Evolutionary conservation across 148 eudicot genomes (phyloP), one percentile per base, ranked within the genome.

Genomic region (Chenopodium suecicum): DNA sequence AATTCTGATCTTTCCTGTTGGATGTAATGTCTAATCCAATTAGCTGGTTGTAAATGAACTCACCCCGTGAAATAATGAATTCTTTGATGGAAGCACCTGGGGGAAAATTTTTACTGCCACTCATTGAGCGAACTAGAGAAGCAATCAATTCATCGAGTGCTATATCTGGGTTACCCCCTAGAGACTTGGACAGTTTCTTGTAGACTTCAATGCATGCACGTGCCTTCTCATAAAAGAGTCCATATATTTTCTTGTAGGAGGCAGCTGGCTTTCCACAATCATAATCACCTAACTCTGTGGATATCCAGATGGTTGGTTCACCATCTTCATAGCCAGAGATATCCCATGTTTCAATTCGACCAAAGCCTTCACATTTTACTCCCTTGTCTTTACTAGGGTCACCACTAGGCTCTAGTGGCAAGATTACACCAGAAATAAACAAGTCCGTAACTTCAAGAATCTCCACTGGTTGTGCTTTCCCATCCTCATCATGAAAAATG

Each of bases 251-350:
- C 87, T 88, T 92, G 87, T 91, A 97, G 71, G 83, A 79, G 17
- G 83, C 86, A 29, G 93, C 83, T 23, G 98, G 93, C 80, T 90
- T 97, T 23, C 87, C 80, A 83, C 99, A 97, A 66, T 90, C 93
- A 85, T 97, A 94, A 81, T 97, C 99, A 77, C 95, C 97, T 68
- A 97, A 9, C 1, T 91, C 97, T 19, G 99, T 97, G 6, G 98
- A 91, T 22, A 94, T 79, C 99, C 99, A 97, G 76, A 97, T 86
- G 16, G 91, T 91, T 48, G 99, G 99, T 29, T 85, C 76, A 22
- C 98, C 95, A 79, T 94, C 99, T 89, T 97, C 99, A 83, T 94
- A 97, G 47, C 99, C 99, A 83, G 99, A 97, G 73, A 97, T 92
- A 10, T 91, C 86, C 99, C 99, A 94, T 60, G 85, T 75, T 79